These are phyloP conservation scores for Pholiota microspora DNA, from an alignment of 768 basidiomycete species.

Conservation along the genomic window DNA sequence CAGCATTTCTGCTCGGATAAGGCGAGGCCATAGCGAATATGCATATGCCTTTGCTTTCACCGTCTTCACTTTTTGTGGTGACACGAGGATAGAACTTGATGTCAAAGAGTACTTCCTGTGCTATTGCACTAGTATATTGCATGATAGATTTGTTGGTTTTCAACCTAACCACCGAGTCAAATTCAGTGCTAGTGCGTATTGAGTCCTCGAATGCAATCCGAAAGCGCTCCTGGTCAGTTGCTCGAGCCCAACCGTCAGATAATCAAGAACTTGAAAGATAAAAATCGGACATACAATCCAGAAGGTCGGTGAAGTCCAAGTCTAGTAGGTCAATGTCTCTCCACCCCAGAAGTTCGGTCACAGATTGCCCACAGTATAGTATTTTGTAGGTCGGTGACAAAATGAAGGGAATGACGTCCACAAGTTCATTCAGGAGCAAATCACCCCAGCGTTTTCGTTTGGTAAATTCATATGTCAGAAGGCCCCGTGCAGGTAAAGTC, in stretches of 20 bases:
- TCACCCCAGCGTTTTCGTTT: conserved; percentile 88
- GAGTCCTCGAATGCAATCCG: conserved; percentile 54
- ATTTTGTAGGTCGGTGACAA: conserved; percentile 62
- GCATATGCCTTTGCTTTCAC: conserved; percentile 44
- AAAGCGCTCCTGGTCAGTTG: conserved; percentile 58
- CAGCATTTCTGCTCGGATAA: conserved; percentile 70
- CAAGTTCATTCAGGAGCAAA: conserved; percentile 70
- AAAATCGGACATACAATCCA: conserved; percentile 49
- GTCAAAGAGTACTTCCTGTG: conserved; percentile 66
- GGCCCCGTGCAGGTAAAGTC: conserved; percentile 16
- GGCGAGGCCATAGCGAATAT: conserved; percentile 77
- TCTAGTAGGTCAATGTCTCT: conserved; percentile 71
- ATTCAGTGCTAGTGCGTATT: conserved; percentile 44
- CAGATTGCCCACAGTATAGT: conserved; percentile 65
- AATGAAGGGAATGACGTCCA: conserved; percentile 69
- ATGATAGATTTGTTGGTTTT: conserved; percentile 36
- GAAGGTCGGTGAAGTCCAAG: conserved; percentile 57
- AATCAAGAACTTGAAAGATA: no score
- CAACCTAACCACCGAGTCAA: conserved; percentile 61
- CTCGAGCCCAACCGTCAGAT: no score
- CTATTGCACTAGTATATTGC: conserved; percentile 19
- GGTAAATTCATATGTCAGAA: conserved; percentile 71
- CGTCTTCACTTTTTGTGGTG: conserved; percentile 28
- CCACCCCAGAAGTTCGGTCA: conserved; percentile 78
- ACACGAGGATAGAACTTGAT: conserved; percentile 63